A percentile compares a stretch with the other conserved stretches of the same genome.
Conservation (phyloP, 371 early-diverging fungal genomes). For the Apophysomyces variabilis region DNA sequence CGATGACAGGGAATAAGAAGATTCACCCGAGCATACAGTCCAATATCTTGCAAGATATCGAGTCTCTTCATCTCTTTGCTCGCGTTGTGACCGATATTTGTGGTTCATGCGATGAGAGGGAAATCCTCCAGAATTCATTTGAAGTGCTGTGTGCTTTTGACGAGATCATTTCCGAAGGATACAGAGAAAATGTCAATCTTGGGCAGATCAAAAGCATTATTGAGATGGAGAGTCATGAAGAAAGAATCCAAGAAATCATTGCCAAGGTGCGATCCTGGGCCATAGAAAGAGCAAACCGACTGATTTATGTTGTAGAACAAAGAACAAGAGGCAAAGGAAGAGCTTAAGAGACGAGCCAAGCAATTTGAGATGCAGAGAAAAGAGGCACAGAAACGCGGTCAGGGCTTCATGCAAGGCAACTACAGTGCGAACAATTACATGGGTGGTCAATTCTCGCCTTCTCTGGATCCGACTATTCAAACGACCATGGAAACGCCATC, state of each 20-base stretch:
- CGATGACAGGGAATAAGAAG: neutral
- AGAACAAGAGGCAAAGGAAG: slow-evolving; percentile 96
- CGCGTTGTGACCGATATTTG: slow-evolving; percentile 91
- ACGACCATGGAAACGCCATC: slow-evolving; percentile 36
- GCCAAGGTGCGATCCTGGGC: slow-evolving; percentile 62
- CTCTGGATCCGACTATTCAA: slow-evolving; percentile 47
- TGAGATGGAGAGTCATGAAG: slow-evolving; percentile 97
- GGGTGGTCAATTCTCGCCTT: slow-evolving; percentile 52
- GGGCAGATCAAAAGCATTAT: slow-evolving; percentile 89
- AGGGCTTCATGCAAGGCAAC: slow-evolving; percentile 57
- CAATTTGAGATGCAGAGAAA: slow-evolving; percentile 89
- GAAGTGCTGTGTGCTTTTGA: slow-evolving; percentile 94
- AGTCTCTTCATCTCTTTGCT: slow-evolving; percentile 91
- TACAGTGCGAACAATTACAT: slow-evolving; percentile 52
- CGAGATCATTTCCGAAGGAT: slow-evolving; percentile 92
- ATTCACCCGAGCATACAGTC: slow-evolving; percentile 43
- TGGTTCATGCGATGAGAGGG: slow-evolving; percentile 79
- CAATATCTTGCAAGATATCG: slow-evolving; percentile 92
- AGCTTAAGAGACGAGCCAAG: slow-evolving; percentile 90
- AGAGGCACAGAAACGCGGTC: slow-evolving; percentile 81
- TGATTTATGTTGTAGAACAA: slow-evolving; percentile 69
- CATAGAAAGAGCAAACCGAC: slow-evolving; percentile 7
- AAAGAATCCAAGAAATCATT: slow-evolving; percentile 95
- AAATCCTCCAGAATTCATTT: slow-evolving; percentile 81
- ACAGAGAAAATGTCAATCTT: slow-evolving; percentile 83